Evolutionary conservation across 352 stramenopile genomes (phyloP).

Genomic region (Phytopythium sindhum): DNA sequence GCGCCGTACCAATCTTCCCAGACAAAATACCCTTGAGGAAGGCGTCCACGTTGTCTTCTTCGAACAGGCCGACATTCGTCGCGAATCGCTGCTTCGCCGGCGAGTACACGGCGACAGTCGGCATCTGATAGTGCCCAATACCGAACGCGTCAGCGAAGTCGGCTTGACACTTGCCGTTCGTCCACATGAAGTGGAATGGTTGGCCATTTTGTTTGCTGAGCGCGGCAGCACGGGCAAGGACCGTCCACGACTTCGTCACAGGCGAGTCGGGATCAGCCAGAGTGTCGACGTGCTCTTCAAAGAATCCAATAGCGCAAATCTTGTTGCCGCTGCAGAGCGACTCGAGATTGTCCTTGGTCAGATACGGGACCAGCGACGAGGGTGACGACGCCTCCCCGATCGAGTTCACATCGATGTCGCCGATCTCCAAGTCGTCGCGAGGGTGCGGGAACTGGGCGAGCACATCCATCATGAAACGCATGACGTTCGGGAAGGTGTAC

Average conservation of each 20-base stretch:
- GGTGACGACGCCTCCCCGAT: conserved; percentile 20
- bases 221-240: conserved; percentile 38
- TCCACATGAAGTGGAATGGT: conserved; percentile 74
- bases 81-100: conserved; percentile 70
- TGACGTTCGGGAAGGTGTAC: conserved; percentile 62
- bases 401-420: conserved; percentile 21
- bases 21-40: conserved; percentile 71
- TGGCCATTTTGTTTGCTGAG: conserved; percentile 48
- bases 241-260: conserved; percentile 35
- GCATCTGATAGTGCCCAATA: conserved; percentile 72
- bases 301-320: conserved; percentile 79
- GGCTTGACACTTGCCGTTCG: conserved; percentile 74
- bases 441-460: conserved; percentile 65
- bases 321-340: conserved; percentile 51
- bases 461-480: conserved; percentile 65
- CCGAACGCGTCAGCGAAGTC: conserved; percentile 66
- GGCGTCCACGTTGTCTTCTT: conserved; percentile 43
- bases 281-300: conserved; percentile 55
- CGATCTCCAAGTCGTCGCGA: conserved; percentile 19
- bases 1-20: conserved; percentile 54
- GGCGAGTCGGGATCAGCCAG: conserved; percentile 34
- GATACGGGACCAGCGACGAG: conserved; percentile 36
- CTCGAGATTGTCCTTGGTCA: conserved; percentile 50
- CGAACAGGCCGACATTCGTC: conserved; percentile 64
- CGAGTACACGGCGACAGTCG: conserved; percentile 69